A percentile compares a stretch with the other conserved stretches of the same genome.
These are phyloP conservation scores for Crotalaria pallida DNA, from an alignment of 306 rosid species.

Conservation along the genomic window DNA sequence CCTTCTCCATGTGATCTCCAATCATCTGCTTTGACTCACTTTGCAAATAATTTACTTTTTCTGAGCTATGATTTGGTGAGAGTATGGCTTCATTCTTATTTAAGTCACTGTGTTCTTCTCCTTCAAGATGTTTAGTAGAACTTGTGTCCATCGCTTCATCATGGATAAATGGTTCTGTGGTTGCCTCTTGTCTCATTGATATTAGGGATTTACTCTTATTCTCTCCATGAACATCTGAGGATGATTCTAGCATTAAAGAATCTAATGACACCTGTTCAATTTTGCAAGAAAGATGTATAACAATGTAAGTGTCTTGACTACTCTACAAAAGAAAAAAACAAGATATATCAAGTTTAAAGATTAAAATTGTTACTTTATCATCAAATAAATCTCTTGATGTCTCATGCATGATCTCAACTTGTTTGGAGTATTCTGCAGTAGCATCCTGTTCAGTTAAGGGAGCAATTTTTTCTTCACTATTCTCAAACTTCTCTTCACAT, in stretches of 20 bases:
- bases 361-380: background rate
- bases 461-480: background rate
- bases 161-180: background rate
- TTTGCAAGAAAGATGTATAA: background rate
- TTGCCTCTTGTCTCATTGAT: conserved; percentile 8
- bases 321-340: background rate
- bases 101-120: background rate
- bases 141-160: background rate
- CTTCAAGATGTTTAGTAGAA: conserved; percentile 9
- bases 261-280: conserved; percentile 26
- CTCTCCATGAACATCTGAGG: background rate
- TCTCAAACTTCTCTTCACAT: background rate
- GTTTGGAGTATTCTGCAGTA: background rate
- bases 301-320: background rate
- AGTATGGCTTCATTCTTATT: background rate
- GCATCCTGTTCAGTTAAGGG: background rate
- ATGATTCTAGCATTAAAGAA: conserved; percentile 13
- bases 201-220: conserved; percentile 1
- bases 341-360: background rate
- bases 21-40: background rate
- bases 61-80: background rate
- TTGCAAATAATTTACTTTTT: background rate
- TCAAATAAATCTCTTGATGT: background rate
- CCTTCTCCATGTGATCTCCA: conserved; percentile 1
- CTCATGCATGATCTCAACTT: background rate